Conservation (phyloP, 495 filamentous ascomycete species). For the Apiosordaria backusii region DNA sequence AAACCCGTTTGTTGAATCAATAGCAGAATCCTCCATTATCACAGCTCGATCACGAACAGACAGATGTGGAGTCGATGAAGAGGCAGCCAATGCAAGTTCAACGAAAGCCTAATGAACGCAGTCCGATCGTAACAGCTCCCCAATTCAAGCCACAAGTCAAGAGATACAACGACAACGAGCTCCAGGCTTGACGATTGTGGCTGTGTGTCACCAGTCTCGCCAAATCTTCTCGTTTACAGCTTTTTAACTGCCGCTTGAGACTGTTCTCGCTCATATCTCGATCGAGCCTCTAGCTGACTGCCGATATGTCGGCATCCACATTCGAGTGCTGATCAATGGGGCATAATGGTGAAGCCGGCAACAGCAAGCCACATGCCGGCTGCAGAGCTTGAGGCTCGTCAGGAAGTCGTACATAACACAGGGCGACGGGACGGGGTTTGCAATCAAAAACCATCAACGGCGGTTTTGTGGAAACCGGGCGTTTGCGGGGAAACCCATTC, state of each 20-base stretch:
- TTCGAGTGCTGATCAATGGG: constrained; percentile 16
- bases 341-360: constrained; percentile 15
- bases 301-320: constrained; percentile 11
- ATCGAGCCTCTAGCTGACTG: neutral
- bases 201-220: no score
- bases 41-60: neutral
- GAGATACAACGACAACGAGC: no score
- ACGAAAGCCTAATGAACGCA: neutral
- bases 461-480: constrained; percentile 16
- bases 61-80: neutral
- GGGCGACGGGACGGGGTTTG: constrained; percentile 6
- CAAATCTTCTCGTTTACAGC: no score
- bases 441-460: constrained; percentile 15
- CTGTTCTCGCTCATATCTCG: neutral
- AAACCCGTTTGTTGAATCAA: neutral
- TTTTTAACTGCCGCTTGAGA: no score
- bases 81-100: neutral
- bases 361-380: constrained; percentile 4
- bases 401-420: neutral
- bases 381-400: constrained; percentile 6
- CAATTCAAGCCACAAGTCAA: no score
- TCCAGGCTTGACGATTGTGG: no score
- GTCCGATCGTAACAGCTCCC: neutral
- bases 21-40: neutral
- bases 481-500: constrained; percentile 6